A percentile compares a stretch with the other conserved stretches of the same genome.
Conservation (phyloP, 1,284 basidiomycete genomes). For the Marasmius oreades region DNA sequence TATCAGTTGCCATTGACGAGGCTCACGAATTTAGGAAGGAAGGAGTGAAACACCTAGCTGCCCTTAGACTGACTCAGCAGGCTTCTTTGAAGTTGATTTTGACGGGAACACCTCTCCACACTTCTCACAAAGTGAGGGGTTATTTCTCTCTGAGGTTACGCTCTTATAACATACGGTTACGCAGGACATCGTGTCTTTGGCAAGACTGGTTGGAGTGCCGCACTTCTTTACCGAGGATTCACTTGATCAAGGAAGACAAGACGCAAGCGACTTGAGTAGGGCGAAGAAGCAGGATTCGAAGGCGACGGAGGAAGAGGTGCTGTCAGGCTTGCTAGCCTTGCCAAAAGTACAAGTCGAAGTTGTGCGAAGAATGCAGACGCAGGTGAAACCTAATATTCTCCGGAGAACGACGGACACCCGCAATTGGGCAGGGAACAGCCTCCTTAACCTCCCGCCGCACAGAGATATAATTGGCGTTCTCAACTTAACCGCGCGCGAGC, state of each 20-base stretch:
- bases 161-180: background rate
- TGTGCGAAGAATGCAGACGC: slow-evolving; percentile 20
- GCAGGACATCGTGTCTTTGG: slow-evolving; percentile 28
- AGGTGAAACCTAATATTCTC: slow-evolving; percentile 6
- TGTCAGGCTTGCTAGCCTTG: too few relatives aligned
- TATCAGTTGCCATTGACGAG: slow-evolving; percentile 25
- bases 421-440: background rate
- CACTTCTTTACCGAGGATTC: slow-evolving; percentile 23
- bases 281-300: too few relatives aligned
- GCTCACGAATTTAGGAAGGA: slow-evolving; percentile 27
- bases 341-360: slow-evolving; percentile 15
- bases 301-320: too few relatives aligned
- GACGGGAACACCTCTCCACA: slow-evolving; percentile 32
- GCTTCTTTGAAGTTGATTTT: slow-evolving; percentile 18
- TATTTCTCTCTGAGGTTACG: background rate
- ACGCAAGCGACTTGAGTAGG: too few relatives aligned
- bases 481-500: background rate
- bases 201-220: slow-evolving; percentile 22
- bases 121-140: slow-evolving; percentile 24
- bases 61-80: slow-evolving; percentile 19
- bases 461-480: background rate
- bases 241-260: slow-evolving; percentile 19
- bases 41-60: slow-evolving; percentile 19
- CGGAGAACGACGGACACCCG: background rate
- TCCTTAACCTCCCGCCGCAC: background rate